Evolutionary conservation across 2,329 filamentous ascomycete genomes (phyloP).

Genomic region (Fusarium cyanostomum): DNA sequence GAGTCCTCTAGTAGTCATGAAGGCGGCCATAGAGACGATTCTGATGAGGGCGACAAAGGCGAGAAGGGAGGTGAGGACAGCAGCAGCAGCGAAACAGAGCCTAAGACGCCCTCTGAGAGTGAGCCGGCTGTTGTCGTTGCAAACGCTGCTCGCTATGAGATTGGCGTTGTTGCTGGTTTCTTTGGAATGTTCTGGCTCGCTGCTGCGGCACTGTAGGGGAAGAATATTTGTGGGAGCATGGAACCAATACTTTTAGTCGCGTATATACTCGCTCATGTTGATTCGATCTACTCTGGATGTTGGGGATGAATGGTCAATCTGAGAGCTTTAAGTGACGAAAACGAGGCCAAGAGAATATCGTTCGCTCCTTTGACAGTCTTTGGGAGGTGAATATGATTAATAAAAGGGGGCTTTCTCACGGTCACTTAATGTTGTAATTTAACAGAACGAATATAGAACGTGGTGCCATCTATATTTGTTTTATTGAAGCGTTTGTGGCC

Average conservation of each 20-base stretch:
- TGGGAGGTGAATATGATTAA: no score
- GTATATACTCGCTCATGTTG: not conserved
- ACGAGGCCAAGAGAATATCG: no score
- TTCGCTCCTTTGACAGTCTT: no score
- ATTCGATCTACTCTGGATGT: not conserved
- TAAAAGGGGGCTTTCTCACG: no score
- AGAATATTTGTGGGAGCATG: not conserved
- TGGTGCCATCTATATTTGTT: no score
- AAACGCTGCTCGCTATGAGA: conserved; percentile 33
- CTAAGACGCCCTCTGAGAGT: not conserved
- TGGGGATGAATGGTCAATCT: no score
- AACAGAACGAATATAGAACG: no score
- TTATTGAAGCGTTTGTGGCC: no score
- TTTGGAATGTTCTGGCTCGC: conserved; percentile 37
- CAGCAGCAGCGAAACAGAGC: conserved; percentile 2
- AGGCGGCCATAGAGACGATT: not conserved
- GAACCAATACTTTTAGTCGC: not conserved
- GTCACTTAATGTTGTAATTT: no score
- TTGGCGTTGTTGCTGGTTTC: conserved; percentile 38
- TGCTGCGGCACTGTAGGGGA: conserved; percentile 35
- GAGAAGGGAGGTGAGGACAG: not conserved
- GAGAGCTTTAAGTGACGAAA: no score
- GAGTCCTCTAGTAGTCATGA: not conserved
- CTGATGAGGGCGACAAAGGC: not conserved
- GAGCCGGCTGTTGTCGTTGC: conserved; percentile 19